Percentiles rank a stretch among this genome's conserved stretches.
Conservation (phyloP, 2,329 filamentous ascomycete genomes). For the Davidsoniella eucalypti region DNA sequence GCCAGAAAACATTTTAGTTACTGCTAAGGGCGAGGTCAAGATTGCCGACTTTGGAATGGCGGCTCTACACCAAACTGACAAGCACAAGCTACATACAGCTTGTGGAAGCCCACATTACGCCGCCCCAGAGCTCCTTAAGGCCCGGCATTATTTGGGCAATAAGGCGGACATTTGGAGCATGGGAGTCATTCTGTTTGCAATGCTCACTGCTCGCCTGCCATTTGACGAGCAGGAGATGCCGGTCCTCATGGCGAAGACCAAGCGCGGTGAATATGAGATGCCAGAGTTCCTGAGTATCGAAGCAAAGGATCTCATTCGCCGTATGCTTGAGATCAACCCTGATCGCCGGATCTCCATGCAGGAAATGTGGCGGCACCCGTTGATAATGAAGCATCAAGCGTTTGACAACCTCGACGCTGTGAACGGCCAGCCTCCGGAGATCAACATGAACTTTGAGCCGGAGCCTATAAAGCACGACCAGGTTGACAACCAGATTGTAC, state of each 20-base stretch:
- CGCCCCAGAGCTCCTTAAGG: slow-evolving; percentile 75
- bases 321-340: slow-evolving; percentile 67
- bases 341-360: slow-evolving; percentile 61
- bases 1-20: slow-evolving; percentile 89
- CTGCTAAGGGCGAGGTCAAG: slow-evolving; percentile 61
- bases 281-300: slow-evolving; percentile 47
- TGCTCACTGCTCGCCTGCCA: slow-evolving; percentile 68
- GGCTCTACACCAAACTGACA: slow-evolving; percentile 65
- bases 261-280: slow-evolving; percentile 43
- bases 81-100: slow-evolving; percentile 67
- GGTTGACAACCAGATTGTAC: slow-evolving; percentile 65
- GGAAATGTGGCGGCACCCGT: slow-evolving; percentile 71
- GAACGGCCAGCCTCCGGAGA: slow-evolving; percentile 35
- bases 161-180: slow-evolving; percentile 90
- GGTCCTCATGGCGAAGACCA: slow-evolving; percentile 44
- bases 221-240: slow-evolving; percentile 55
- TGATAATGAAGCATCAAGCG: slow-evolving; percentile 71
- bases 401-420: slow-evolving; percentile 48
- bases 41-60: slow-evolving; percentile 98
- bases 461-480: slow-evolving; percentile 43
- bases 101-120: slow-evolving; percentile 96
- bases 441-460: slow-evolving; percentile 45
- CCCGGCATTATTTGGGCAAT: slow-evolving; percentile 63
- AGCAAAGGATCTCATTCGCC: slow-evolving; percentile 59
- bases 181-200: slow-evolving; percentile 76